phyloP scores from a whole-genome alignment of 306 rosid genomes.

The Glycine tomentella region DNA sequence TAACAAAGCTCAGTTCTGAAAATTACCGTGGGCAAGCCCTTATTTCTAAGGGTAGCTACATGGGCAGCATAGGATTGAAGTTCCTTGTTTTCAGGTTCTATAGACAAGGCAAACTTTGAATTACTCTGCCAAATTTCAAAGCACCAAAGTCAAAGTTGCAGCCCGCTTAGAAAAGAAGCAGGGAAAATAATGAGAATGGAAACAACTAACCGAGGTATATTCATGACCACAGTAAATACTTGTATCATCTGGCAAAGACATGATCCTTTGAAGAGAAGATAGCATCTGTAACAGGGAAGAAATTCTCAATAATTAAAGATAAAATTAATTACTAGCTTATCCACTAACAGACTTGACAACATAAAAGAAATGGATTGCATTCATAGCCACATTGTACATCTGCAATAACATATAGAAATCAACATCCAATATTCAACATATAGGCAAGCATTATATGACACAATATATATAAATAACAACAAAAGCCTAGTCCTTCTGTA shows the following conservation, averaged over 20 bases:
- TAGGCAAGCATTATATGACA: conserved; percentile 1
- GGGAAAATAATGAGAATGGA: conserved; percentile 24
- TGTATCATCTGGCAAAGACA: conserved; percentile 79
- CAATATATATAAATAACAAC: neutral
- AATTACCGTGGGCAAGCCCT: conserved; percentile 92
- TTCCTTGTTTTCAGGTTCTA: conserved; percentile 87
- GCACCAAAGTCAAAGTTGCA: conserved; percentile 43
- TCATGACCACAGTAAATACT: conserved; percentile 88
- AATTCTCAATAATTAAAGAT: conserved; percentile 26
- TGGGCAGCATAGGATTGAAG: conserved; percentile 81
- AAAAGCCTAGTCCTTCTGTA: neutral
- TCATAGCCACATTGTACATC: conserved; percentile 16
- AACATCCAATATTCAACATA: conserved; percentile 31
- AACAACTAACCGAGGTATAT: conserved; percentile 75
- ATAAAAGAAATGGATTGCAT: conserved; percentile 22
- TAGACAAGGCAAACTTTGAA: conserved; percentile 85
- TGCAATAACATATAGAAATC: conserved; percentile 31
- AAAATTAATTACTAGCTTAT: neutral
- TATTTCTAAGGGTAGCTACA: conserved; percentile 72
- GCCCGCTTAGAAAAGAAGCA: conserved; percentile 17
- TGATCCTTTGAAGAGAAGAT: conserved; percentile 77
- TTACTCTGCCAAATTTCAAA: conserved; percentile 68
- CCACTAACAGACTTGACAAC: conserved; percentile 21
- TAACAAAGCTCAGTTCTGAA: conserved; percentile 1
- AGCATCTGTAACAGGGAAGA: conserved; percentile 71